Evolutionary conservation across 345 rosid species (phyloP).

Genomic region (Boechera divaricarpa): DNA sequence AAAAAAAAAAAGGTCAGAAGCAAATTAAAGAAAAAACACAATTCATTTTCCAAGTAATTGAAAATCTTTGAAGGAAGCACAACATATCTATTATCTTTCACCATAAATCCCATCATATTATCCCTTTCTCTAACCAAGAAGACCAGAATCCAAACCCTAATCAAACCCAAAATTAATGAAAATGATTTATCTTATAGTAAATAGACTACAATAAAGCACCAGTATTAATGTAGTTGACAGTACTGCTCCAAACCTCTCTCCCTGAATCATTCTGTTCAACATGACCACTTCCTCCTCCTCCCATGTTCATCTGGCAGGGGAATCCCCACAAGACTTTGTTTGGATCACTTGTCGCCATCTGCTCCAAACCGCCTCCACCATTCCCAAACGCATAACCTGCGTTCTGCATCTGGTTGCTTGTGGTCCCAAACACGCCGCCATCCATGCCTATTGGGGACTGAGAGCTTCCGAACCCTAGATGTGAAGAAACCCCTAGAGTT

Average conservation of each 20-base stretch:
- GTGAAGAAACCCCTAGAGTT: conserved; percentile 43
- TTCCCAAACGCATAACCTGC: conserved; percentile 36
- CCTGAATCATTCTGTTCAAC: conserved; percentile 51
- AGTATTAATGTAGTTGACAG: conserved; percentile 47
- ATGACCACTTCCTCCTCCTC: conserved; percentile 34
- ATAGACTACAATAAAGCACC: conserved; percentile 39
- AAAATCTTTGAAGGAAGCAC: conserved; percentile 8
- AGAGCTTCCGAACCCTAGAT: conserved; percentile 54
- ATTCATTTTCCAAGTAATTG: conserved; percentile 7
- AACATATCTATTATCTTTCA: conserved; percentile 16
- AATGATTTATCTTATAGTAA: background rate
- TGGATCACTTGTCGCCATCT: conserved; percentile 46
- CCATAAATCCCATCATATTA: conserved; percentile 6
- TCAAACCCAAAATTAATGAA: background rate
- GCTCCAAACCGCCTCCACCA: conserved; percentile 44
- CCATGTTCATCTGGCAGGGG: conserved; percentile 67
- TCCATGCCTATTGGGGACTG: conserved; percentile 27
- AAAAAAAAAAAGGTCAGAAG: background rate
- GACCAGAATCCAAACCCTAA: conserved; percentile 31
- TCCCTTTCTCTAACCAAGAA: conserved; percentile 16
- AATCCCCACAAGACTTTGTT: conserved; percentile 60
- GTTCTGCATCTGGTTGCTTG: conserved; percentile 30
- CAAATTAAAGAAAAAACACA: background rate
- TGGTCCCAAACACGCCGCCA: conserved; percentile 24
- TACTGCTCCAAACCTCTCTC: conserved; percentile 53